Evolutionary conservation across 106 monocot genomes (phyloP), one percentile per base, ranked within the genome.

Genomic region (Dendrobium huoshanense): DNA sequence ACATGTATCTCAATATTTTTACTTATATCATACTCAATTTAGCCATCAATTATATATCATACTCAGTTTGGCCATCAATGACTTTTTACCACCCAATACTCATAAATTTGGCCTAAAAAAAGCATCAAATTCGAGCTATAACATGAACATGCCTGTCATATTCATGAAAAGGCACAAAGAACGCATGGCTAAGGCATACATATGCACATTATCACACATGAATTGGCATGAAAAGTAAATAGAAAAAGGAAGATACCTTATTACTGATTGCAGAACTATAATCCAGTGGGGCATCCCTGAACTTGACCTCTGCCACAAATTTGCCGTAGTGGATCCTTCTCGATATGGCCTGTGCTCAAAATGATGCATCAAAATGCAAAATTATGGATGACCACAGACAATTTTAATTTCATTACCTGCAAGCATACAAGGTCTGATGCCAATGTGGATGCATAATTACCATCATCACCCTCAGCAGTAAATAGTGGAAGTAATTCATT

Each of bases 291-390:
- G 89, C 79, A 80, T 91, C 98, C 78, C 76, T 92, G 55, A 92
- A 98, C 68, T 98, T 98, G 20, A 90, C 92, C 88, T 98, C 98
- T 11, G 98, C 98, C 1, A 98, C 94, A 85, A 83, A 91, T 75
- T 87, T 98, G 11, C 98, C 98, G 68, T 82, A 89, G 77, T 98
- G 95, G 59, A 95, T 95, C 81, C 98, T 91, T 75, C 91, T 88
- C 18, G 98, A 98, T 18, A 95, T 80, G n/a, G 89, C 94, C 98
- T 98, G 77, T 16, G 48, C 45, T 1, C 49, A 76, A 19, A 76
- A 76, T 25, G 3, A 10, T 76, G 48, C 45, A 51, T 76, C 18
- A 11, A 49, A 49, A 76, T 76, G 19, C 49, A 48, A 10, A 19
- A 11, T 9, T 74, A 74, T 9, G 19, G 42, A 19, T 29, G 8